Evolutionary conservation across 306 rosid species (phyloP).

Genomic region (Dicorynia guianensis): DNA sequence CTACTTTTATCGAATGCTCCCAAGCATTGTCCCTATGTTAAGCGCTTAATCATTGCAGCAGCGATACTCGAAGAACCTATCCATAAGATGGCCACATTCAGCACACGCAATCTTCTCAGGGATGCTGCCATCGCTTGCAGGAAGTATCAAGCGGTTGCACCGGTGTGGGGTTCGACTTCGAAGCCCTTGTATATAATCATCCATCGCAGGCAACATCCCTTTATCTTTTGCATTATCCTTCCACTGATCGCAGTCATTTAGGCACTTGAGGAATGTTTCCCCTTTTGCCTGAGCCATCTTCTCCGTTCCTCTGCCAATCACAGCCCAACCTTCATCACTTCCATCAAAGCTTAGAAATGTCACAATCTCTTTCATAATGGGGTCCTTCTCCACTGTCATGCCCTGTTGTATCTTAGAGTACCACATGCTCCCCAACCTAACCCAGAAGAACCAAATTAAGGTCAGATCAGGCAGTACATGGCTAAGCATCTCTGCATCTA

Average conservation of each 20-base stretch:
- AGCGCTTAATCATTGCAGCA: slow-evolving; percentile 49
- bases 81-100: slow-evolving; percentile 55
- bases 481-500: slow-evolving; percentile 49
- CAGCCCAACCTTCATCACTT: slow-evolving; percentile 55
- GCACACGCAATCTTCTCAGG: slow-evolving; percentile 46
- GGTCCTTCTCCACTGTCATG: slow-evolving; percentile 37
- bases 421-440: slow-evolving; percentile 72
- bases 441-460: slow-evolving; percentile 79
- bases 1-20: too few relatives aligned
- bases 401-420: slow-evolving; percentile 50
- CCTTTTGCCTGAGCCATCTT: slow-evolving; percentile 46
- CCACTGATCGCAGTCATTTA: slow-evolving; percentile 45
- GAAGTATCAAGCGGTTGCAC: slow-evolving; percentile 50
- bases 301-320: slow-evolving; percentile 31
- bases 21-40: background rate
- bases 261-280: slow-evolving; percentile 31
- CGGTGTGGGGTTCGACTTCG: slow-evolving; percentile 48
- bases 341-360: slow-evolving; percentile 48
- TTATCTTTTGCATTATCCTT: slow-evolving; percentile 31
- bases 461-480: slow-evolving; percentile 39
- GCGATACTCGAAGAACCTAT: slow-evolving; percentile 53
- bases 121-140: slow-evolving; percentile 36
- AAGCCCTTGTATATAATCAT: slow-evolving; percentile 36
- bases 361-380: slow-evolving; percentile 52
- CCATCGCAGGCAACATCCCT: slow-evolving; percentile 47